Percentiles rank a stretch among this genome's conserved stretches.
Evolutionary conservation across 306 rosid genomes (phyloP).

Genomic region (Delonix regia): DNA sequence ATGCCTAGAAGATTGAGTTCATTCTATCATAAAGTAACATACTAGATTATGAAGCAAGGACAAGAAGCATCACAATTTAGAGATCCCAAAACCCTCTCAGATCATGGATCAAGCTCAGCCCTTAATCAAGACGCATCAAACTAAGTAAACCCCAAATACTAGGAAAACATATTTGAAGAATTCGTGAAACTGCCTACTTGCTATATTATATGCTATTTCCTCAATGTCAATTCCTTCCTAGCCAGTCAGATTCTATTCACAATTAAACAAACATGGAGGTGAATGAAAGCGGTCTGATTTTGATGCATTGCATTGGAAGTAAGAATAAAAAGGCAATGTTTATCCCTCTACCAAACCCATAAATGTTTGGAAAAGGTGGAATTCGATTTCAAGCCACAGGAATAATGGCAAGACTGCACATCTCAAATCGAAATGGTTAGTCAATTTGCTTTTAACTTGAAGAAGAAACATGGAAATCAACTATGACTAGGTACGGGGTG

Average conservation of each 20-base stretch:
- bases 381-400: not conserved
- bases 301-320: not conserved
- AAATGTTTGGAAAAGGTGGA: not conserved
- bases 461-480: not conserved
- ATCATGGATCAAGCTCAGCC: not conserved
- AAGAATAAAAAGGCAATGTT: not conserved
- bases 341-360: not conserved
- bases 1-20: not conserved
- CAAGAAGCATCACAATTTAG: not conserved
- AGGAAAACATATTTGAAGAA: not conserved
- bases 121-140: not conserved
- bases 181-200: too few species aligned
- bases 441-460: slow-evolving; percentile 1
- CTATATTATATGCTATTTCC: not conserved
- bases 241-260: not conserved
- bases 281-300: not conserved
- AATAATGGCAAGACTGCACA: not conserved
- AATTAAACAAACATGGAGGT: not conserved
- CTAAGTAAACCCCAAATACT: not conserved
- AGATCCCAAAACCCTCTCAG: not conserved
- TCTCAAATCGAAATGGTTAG: not conserved
- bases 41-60: not conserved
- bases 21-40: not conserved
- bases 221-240: not conserved
- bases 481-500: not conserved